Evolutionary conservation across 108 stramenopile species (phyloP).

Genomic region (Nitzschia sp.): DNA sequence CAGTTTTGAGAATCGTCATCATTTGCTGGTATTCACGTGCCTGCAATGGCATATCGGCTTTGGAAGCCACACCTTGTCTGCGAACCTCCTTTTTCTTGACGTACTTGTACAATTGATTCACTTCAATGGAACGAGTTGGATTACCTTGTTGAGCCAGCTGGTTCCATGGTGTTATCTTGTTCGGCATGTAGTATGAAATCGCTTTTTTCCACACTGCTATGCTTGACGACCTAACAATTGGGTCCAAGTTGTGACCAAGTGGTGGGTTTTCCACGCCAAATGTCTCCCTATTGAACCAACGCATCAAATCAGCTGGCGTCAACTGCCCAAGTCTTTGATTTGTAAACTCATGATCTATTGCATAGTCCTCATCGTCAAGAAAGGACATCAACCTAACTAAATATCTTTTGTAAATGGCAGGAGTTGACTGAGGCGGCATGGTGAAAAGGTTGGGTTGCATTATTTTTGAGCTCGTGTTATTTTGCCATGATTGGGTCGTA

Average conservation of each 20-base stretch:
- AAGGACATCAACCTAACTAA: not conserved
- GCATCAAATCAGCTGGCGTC: too few species aligned
- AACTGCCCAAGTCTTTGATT: not conserved
- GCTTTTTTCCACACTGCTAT: not conserved
- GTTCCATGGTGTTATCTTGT: not conserved
- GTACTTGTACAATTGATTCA: conserved; percentile 13
- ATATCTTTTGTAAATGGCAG: not conserved
- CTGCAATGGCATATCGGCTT: not conserved
- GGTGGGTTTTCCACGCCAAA: not conserved
- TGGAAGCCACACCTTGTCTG: conserved; percentile 15
- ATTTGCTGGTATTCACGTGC: conserved; percentile 8
- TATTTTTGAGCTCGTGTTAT: not conserved
- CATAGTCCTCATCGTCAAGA: too few species aligned
- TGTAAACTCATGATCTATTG: not conserved
- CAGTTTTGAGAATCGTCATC: too few species aligned
- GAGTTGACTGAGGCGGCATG: not conserved
- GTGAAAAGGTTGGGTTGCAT: not conserved
- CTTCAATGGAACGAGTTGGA: conserved; percentile 2
- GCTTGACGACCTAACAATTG: not conserved
- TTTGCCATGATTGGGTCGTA: not conserved
- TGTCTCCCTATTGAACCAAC: not conserved
- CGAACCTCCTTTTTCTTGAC: conserved; percentile 27
- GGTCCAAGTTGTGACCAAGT: not conserved
- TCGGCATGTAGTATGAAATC: conserved; percentile 25
- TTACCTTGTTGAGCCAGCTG: conserved; percentile 3